A percentile compares a stretch with the other conserved stretches of the same genome.
Evolutionary conservation across 257 asterid genomes (phyloP).

Genomic region (Penstemon davidsonii): DNA sequence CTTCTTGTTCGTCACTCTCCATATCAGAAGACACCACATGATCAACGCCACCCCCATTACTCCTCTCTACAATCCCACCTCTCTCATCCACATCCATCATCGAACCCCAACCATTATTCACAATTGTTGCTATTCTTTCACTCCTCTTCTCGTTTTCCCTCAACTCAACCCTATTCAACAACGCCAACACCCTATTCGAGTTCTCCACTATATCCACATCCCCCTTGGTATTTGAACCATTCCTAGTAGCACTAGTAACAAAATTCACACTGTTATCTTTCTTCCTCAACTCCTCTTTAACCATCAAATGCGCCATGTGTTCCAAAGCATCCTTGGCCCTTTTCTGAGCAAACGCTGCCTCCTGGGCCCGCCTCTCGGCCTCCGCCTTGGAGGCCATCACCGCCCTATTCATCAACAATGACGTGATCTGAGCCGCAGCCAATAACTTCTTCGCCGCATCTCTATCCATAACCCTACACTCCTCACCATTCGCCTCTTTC

Average conservation of each 20-base stretch:
- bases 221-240: slow-evolving; percentile 27
- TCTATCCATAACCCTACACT: slow-evolving; percentile 62
- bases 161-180: slow-evolving; percentile 55
- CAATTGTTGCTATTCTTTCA: slow-evolving; percentile 19
- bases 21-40: not conserved
- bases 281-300: slow-evolving; percentile 55
- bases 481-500: slow-evolving; percentile 37
- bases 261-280: slow-evolving; percentile 30
- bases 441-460: slow-evolving; percentile 58
- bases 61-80: slow-evolving; percentile 1
- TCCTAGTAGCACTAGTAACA: slow-evolving; percentile 24
- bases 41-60: slow-evolving; percentile 9
- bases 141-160: slow-evolving; percentile 34
- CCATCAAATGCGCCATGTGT: slow-evolving; percentile 47
- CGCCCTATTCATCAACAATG: slow-evolving; percentile 57
- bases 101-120: slow-evolving; percentile 22
- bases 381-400: slow-evolving; percentile 52
- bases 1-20: too few species aligned
- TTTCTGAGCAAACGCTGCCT: slow-evolving; percentile 69
- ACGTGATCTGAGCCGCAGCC: slow-evolving; percentile 75
- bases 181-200: slow-evolving; percentile 46
- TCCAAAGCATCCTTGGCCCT: slow-evolving; percentile 77
- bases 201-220: slow-evolving; percentile 40
- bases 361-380: slow-evolving; percentile 74
- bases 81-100: slow-evolving; percentile 57